Evolutionary conservation across 805 yeast genomes (phyloP), one percentile per base, ranked within the genome.

Genomic region (Aciculoconidium aculeatum): DNA sequence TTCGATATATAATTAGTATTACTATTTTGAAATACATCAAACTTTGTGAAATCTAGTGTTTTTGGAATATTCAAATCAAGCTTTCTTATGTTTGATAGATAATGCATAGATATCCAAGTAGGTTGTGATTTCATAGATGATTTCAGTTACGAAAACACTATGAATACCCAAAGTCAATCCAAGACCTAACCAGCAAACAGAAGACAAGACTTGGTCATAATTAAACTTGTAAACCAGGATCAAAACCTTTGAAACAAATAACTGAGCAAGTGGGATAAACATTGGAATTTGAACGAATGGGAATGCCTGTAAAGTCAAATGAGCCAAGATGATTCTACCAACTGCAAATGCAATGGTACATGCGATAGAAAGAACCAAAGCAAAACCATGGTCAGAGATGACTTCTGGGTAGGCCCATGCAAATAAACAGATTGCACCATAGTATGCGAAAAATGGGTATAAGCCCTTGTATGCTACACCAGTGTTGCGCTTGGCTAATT

Each of bases 291-390:
- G 82, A 40, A 71, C 45, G 50, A 65, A 58, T 27, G 97, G 96
- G 66, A 83, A 87, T 9, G 62, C 57, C 53, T 83, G 94, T 28
- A 70, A 59, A 1, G 96, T 84, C 42, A 90, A 72, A 53, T 88
- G 97, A 2, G 85, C 88, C 33, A 80, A 66, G 46, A 88, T 88
- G 39, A 88, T 85, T 50, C 92, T 74, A 4, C 96, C 96, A n/a
- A 90, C 96, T 3, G 75, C 65, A 47, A 83, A 80, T 1, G 97
- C 95, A 41, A 81, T 58, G 1, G 82, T 70, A 29, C 80, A 66
- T 1, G 94, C 94, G 45, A 83, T 75, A 16, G 88, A 72, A 26
- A 81, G 48, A 13, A 78, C 60, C 41, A 80, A 67, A 18, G 94
- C 81, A 29, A 70, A 54, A 1, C 70, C 66, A 40, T 58, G 58